Conservation (phyloP, 2,329 filamentous ascomycete genomes). For the Trichoderma aggressivum region DNA sequence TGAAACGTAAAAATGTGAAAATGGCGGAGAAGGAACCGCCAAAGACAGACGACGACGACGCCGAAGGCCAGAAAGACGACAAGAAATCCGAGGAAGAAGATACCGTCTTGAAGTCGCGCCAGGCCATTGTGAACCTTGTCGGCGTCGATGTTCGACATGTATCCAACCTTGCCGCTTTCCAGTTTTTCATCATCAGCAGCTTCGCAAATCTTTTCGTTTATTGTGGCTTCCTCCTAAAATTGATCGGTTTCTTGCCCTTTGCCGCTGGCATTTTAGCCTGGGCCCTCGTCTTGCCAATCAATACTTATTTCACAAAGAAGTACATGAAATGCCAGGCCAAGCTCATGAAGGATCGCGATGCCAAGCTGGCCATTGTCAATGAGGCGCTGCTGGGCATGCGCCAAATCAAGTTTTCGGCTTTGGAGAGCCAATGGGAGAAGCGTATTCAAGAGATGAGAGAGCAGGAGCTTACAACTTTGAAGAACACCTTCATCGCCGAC, state of each 20-base stretch:
- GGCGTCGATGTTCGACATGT: conserved; percentile 72
- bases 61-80: conserved; percentile 37
- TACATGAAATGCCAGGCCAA: conserved; percentile 64
- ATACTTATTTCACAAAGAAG: conserved; percentile 61
- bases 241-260: conserved; percentile 70
- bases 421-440: conserved; percentile 71
- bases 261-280: conserved; percentile 63
- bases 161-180: conserved; percentile 63
- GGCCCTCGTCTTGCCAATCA: conserved; percentile 63
- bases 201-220: conserved; percentile 63
- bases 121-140: conserved; percentile 73
- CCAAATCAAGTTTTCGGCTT: conserved; percentile 79
- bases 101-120: conserved; percentile 51
- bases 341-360: conserved; percentile 72
- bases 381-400: conserved; percentile 76
- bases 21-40: conserved; percentile 50
- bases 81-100: conserved; percentile 50
- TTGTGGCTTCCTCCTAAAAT: conserved; percentile 60
- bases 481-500: conserved; percentile 64
- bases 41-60: conserved; percentile 26
- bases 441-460: conserved; percentile 62
- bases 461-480: conserved; percentile 63
- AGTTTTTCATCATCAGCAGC: conserved; percentile 62
- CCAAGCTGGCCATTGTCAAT: conserved; percentile 71
- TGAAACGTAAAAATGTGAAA: conserved; percentile 75